phyloP scores from a whole-genome alignment of 768 basidiomycete species.

The Pleurotus giganteus region DNA sequence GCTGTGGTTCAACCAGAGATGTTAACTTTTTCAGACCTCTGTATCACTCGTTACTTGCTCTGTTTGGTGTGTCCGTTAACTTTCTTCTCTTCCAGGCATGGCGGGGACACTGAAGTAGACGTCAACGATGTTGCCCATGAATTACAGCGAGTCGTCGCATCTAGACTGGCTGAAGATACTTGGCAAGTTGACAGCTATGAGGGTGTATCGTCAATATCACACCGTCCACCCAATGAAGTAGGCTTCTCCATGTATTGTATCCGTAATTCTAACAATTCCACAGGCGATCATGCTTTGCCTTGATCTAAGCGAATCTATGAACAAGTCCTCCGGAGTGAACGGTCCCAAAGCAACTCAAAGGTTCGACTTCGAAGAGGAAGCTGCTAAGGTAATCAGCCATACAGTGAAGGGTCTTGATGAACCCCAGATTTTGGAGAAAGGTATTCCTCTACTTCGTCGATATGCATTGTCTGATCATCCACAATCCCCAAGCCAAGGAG shows the following conservation, averaged over 20 bases:
- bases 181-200: slow-evolving; percentile 27
- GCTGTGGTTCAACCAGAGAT: slow-evolving; percentile 24
- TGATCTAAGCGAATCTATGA: slow-evolving; percentile 27
- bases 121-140: slow-evolving; percentile 25
- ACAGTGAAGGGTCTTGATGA: neutral
- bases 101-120: slow-evolving; percentile 26
- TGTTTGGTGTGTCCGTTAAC: slow-evolving; percentile 9
- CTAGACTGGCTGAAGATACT: slow-evolving; percentile 22
- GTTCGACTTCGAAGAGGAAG: slow-evolving; percentile 10
- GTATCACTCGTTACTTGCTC: slow-evolving; percentile 13
- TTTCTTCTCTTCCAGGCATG: slow-evolving; percentile 14
- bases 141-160: slow-evolving; percentile 17
- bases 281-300: slow-evolving; percentile 28
- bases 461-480: neutral
- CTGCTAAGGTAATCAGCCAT: neutral
- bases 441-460: neutral
- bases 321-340: slow-evolving; percentile 17
- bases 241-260: neutral
- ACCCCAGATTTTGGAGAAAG: slow-evolving; percentile 9
- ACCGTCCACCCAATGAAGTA: slow-evolving; percentile 26
- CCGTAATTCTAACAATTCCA: neutral
- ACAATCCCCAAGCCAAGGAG: slow-evolving; percentile 12
- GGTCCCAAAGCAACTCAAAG: neutral
- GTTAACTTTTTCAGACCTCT: slow-evolving; percentile 27
- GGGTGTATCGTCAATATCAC: slow-evolving; percentile 16